Conservation (phyloP, 1,284 basidiomycete species). For the Acaromyces ingoldii region DNA sequence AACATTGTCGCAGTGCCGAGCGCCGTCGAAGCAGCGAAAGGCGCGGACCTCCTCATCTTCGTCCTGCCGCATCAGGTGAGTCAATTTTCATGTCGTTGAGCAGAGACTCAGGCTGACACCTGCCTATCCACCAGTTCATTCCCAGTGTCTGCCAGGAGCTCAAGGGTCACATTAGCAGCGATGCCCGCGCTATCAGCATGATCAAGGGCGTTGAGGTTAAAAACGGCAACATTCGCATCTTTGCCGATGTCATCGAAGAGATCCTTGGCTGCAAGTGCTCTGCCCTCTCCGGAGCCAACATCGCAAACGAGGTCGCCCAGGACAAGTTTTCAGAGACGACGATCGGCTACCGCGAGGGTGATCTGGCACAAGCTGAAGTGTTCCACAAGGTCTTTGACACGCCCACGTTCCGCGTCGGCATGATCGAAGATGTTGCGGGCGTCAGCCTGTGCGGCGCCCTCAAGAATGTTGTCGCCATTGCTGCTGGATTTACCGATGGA, state of each 20-base stretch:
- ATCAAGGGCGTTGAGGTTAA: conserved; percentile 52
- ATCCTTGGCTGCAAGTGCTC: conserved; percentile 56
- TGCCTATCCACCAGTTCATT: conserved; percentile 52
- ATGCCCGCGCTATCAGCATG: conserved; percentile 50
- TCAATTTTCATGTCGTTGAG: conserved; percentile 17
- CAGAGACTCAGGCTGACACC: conserved; percentile 8
- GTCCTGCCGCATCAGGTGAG: conserved; percentile 57
- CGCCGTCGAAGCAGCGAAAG: conserved; percentile 56
- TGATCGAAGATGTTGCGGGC: conserved; percentile 59
- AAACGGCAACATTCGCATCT: conserved; percentile 57
- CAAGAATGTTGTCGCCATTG: conserved; percentile 60
- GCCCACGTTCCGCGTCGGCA: conserved; percentile 56
- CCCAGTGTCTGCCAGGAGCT: conserved; percentile 40
- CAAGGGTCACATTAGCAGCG: conserved; percentile 36
- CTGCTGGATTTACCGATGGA: conserved; percentile 59
- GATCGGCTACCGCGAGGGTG: conserved; percentile 56
- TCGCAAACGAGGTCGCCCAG: conserved; percentile 59
- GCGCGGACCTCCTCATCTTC: conserved; percentile 58
- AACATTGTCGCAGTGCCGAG: conserved; percentile 58
- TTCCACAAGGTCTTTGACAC: conserved; percentile 55
- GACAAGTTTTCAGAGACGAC: conserved; percentile 59
- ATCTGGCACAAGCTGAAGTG: conserved; percentile 29
- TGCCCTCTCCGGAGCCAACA: conserved; percentile 60
- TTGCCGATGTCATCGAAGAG: conserved; percentile 58
- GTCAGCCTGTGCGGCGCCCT: conserved; percentile 60